These are phyloP conservation scores for Solanum verrucosum DNA, from an alignment of 257 asterid species.

Conservation along the genomic window DNA sequence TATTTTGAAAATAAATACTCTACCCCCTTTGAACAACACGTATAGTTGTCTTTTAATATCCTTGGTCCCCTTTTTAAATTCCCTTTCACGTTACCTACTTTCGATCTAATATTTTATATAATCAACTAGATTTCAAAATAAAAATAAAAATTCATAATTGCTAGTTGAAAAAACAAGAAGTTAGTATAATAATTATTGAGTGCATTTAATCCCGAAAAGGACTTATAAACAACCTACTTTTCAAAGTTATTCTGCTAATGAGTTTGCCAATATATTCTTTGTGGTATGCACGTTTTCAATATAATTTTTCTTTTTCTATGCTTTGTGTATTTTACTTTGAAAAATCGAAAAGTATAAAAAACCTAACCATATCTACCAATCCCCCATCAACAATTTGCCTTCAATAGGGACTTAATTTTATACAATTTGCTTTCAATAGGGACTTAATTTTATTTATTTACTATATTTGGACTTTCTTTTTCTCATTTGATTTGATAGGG, in stretches of 20 bases:
- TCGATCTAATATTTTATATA: background rate
- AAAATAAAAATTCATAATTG: background rate
- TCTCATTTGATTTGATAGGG: background rate
- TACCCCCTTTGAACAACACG: background rate
- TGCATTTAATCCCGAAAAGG: background rate
- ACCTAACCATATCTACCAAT: background rate
- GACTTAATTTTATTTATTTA: background rate
- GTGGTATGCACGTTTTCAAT: background rate
- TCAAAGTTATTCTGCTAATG: background rate
- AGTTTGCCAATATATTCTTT: background rate
- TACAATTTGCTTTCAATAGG: background rate
- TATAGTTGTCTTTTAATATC: background rate
- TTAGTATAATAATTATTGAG: background rate
- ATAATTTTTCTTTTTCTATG: background rate
- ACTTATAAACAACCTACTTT: background rate
- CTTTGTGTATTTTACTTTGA: background rate
- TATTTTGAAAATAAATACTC: background rate
- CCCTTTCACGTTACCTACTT: background rate
- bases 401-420: background rate
- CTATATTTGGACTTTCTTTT: background rate
- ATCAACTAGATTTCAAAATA: background rate
- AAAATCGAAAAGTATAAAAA: background rate
- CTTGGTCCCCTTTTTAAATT: background rate
- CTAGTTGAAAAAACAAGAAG: background rate
- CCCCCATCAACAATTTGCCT: background rate